Base-by-base conservation (phyloP, 495 filamentous ascomycete species). In the Daldinia concentrica region DNA sequence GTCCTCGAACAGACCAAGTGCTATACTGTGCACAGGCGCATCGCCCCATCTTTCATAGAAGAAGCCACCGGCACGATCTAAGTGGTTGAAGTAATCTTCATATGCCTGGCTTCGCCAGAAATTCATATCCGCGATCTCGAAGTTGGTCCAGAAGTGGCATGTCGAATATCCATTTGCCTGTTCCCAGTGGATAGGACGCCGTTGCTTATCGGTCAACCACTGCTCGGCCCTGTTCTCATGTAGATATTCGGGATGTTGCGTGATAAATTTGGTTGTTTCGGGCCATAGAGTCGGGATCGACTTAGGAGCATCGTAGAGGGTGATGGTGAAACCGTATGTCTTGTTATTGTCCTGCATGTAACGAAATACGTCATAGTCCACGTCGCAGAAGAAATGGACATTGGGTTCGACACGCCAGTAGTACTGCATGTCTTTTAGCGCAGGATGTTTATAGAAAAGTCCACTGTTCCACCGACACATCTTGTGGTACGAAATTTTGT, bases 81-180 rank as follows among this genome's bases (percentile, higher is more conserved):
- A 83, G 77, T 98, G 93, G 78, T 97, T 90, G 81, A 99, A 99
- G 78, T 98, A 99, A 58, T 93, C 92, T 78, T 95, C 91, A 78
- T 99, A 99, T 57, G 87, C 86, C 78, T 94, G 88, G 73, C 93
- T 91, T 11, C 96, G 86, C 93, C 94, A 99, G 83, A 99, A 98
- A 67, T 86, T 88, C 88, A 99, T 89, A 77, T 97, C 94, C 36
- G 89, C 96, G 73, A 99, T 96, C 82, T 99, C 96, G 76, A 99
- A 99, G 82, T 99, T 99, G 65, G 89, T 93, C 96, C 96, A 99
- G 85, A 99, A 99, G 81, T 99, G 96, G 79, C 96, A 99, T n/a
- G 96, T 99, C 11, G 92, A 95, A 84, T 98, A 99, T 39, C 95
- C 95, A 65, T 95, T 89, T 32, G 93, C 94, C 55, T 89, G 87